Evolutionary conservation across 2,329 filamentous ascomycete species (phyloP), one percentile per base, ranked within the genome.

Genomic region (Phyllosticta citribraziliensis): DNA sequence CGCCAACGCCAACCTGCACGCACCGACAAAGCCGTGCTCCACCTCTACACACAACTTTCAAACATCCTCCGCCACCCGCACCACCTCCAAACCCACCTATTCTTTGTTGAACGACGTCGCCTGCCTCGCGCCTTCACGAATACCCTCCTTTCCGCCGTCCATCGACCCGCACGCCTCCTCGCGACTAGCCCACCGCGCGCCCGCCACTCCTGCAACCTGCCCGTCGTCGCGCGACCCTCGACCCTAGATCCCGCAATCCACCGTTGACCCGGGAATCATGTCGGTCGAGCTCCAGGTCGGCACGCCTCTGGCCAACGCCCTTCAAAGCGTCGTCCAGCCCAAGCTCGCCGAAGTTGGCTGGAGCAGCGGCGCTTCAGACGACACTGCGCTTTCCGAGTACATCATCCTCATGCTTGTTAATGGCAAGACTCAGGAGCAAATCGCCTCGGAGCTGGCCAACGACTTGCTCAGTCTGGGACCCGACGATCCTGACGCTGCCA

Each of bases 321-420:
- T 99, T 60, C 91, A 88, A 72, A 80, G 81, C 68, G 87, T 87
- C 52, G 91, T 97, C 65, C 89, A 94, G 75, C 88, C 90, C 33
- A 97, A 97, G 79, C 81, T 99, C 62, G 84, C 91, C 63, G 93
- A 99, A 76, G 87, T 92, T 66, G 93, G 92, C 69, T 97, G 94
- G 93, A 91, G 86, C 64, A 86, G 88, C 30, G 88, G 88, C 67
- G 88, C 87, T 64, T 88, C 90, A 67, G 84, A 85, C 70, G 91
- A 93, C 74, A 87, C 87, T 24, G 89, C 91, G 47, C 84, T 99
- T 63, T 88, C 91, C 63, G 94, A 99, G 77, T 99, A 97, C 77
- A 94, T 99, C 67, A 88, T 97, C 63, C 84, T 97, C 65, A 97
- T 97, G 93, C 84, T 99, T 33, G 90, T 90, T 64, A 97, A 97